phyloP scores from a whole-genome alignment of 2,329 filamentous ascomycete genomes.

The Nemania sp. region DNA sequence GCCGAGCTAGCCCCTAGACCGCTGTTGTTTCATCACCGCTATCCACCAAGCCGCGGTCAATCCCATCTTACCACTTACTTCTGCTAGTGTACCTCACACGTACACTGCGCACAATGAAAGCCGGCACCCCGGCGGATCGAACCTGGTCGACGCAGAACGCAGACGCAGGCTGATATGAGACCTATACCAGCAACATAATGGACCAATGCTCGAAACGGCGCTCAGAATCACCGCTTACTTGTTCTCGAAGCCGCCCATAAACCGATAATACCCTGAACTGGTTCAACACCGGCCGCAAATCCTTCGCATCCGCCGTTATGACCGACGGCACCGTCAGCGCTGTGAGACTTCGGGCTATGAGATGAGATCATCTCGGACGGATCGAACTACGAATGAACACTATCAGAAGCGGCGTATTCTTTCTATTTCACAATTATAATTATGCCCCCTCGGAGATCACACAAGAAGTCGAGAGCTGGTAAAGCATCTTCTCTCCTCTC shows the following conservation, averaged over 20 bases:
- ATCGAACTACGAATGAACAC: too few relatives aligned
- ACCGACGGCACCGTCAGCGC: neutral
- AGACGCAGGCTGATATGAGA: too few relatives aligned
- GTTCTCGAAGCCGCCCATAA: constrained; percentile 1
- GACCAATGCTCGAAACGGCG: constrained; percentile 13
- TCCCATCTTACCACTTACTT: neutral
- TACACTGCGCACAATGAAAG: constrained; percentile 5
- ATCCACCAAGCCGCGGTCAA: too few relatives aligned
- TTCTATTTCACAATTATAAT: too few relatives aligned
- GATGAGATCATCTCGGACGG: too few relatives aligned
- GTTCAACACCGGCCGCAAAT: neutral
- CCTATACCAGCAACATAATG: constrained; percentile 13
- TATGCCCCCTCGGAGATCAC: constrained; percentile 68
- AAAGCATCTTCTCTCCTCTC: neutral
- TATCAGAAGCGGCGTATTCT: too few relatives aligned
- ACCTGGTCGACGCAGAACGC: constrained; percentile 7
- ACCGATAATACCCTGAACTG: constrained; percentile 5
- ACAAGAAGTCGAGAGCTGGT: constrained; percentile 69
- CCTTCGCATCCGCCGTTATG: constrained; percentile 18
- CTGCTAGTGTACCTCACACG: neutral
- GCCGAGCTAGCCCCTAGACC: neutral
- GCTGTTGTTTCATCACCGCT: neutral
- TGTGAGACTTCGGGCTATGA: too few relatives aligned
- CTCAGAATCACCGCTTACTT: constrained; percentile 1
- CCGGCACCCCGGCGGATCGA: constrained; percentile 11